These are phyloP conservation scores for Pseudogymnoascus sp. DNA, from an alignment of 2,329 filamentous ascomycete genomes.

Conservation along the genomic window DNA sequence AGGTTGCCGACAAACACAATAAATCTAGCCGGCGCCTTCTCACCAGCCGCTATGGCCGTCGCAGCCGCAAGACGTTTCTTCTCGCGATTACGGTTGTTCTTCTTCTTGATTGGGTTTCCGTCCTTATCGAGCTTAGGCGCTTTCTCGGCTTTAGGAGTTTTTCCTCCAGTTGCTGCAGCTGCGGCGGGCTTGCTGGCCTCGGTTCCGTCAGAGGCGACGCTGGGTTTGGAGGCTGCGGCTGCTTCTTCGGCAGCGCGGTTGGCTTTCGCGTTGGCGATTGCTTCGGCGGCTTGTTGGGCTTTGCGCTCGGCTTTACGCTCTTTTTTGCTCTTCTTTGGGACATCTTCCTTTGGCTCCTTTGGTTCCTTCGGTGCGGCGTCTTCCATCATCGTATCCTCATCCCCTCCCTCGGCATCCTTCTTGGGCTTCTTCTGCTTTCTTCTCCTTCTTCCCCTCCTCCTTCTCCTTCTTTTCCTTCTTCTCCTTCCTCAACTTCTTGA, in stretches of 20 bases:
- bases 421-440: slow-evolving; percentile 14
- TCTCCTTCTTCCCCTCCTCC: slow-evolving; percentile 14
- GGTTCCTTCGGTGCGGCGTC: slow-evolving; percentile 29
- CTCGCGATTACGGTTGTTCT: slow-evolving; percentile 33
- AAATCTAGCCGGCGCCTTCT: slow-evolving; percentile 45
- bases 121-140: slow-evolving; percentile 16
- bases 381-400: slow-evolving; percentile 21
- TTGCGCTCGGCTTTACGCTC: slow-evolving; percentile 31
- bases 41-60: slow-evolving; percentile 13
- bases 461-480: slow-evolving; percentile 14
- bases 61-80: slow-evolving; percentile 13
- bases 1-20: slow-evolving; percentile 84
- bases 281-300: slow-evolving; percentile 26
- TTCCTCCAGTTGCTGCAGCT: slow-evolving; percentile 17
- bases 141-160: slow-evolving; percentile 17
- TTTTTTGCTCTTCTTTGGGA: slow-evolving; percentile 31
- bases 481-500: slow-evolving; percentile 15
- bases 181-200: slow-evolving; percentile 16
- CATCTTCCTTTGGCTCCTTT: slow-evolving; percentile 31
- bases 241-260: slow-evolving; percentile 1
- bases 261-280: slow-evolving; percentile 19
- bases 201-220: not conserved
- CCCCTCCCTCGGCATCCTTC: slow-evolving; percentile 23
- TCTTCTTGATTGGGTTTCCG: slow-evolving; percentile 29
- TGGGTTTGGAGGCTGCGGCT: slow-evolving; percentile 4